Percentiles rank a stretch among this genome's conserved stretches.
phyloP scores from a whole-genome alignment of 2,329 filamentous ascomycete genomes.

The Pyrenophora seminiperda region DNA sequence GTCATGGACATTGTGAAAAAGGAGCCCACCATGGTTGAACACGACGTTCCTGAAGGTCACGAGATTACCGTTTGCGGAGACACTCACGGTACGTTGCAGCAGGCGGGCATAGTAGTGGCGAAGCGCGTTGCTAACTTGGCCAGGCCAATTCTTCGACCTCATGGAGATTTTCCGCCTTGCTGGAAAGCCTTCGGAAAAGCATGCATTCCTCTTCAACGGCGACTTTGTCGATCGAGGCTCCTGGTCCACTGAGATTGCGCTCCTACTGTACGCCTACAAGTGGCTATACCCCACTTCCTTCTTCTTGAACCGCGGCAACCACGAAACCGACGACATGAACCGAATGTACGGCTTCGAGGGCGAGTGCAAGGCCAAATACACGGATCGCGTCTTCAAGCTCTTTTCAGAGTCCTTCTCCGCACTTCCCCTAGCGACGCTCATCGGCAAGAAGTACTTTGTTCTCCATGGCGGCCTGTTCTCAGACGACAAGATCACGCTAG shows the following conservation, averaged over 20 bases:
- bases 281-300: slow-evolving; percentile 86
- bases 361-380: slow-evolving; percentile 98
- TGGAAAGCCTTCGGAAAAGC: slow-evolving; percentile 80
- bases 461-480: slow-evolving; percentile 96
- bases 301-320: slow-evolving; percentile 97
- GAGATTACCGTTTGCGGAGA: slow-evolving; percentile 94
- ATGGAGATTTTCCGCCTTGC: slow-evolving; percentile 95
- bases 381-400: slow-evolving; percentile 91
- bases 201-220: slow-evolving; percentile 96
- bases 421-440: slow-evolving; percentile 85
- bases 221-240: slow-evolving; percentile 98
- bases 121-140: slow-evolving; percentile 19
- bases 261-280: slow-evolving; percentile 95
- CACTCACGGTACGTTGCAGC: slow-evolving; percentile 74
- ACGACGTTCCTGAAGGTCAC: slow-evolving; percentile 76
- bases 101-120: not conserved
- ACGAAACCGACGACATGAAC: slow-evolving; percentile 99
- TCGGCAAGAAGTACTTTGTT: slow-evolving; percentile 88
- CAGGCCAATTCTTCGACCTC: slow-evolving; percentile 95
- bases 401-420: slow-evolving; percentile 99
- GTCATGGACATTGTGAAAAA: slow-evolving; percentile 89
- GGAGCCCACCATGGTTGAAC: slow-evolving; percentile 96
- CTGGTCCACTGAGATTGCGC: slow-evolving; percentile 96
- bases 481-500: slow-evolving; percentile 86
- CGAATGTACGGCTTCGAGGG: slow-evolving; percentile 97